These are phyloP conservation scores for Fusarium staphyleae DNA, from an alignment of 2,329 filamentous ascomycete species.

Conservation along the genomic window DNA sequence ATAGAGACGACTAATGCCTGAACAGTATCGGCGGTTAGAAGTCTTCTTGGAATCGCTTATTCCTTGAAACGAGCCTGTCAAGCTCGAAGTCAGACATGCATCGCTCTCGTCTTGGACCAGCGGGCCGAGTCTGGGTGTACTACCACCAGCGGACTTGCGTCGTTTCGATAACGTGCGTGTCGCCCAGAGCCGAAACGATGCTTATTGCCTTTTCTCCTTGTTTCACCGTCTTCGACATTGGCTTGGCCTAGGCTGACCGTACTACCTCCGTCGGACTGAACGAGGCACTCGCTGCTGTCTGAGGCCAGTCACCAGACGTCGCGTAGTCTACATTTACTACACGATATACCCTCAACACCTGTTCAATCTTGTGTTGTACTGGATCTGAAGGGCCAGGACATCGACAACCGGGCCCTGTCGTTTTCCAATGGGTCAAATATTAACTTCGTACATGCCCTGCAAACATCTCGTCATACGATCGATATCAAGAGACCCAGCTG, in stretches of 20 bases:
- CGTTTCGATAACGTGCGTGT: slow-evolving; percentile 27
- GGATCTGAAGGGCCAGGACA: not conserved
- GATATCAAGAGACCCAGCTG: not conserved
- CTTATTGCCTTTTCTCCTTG: slow-evolving; percentile 29
- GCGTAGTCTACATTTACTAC: not conserved
- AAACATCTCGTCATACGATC: not conserved
- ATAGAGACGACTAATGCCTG: slow-evolving; percentile 22
- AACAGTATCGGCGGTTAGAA: slow-evolving; percentile 22
- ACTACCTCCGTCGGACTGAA: slow-evolving; percentile 29
- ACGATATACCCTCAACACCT: slow-evolving; percentile 1
- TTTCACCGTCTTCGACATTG: slow-evolving; percentile 42
- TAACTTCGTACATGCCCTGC: not conserved
- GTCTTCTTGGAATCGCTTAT: slow-evolving; percentile 25
- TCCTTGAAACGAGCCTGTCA: slow-evolving; percentile 35
- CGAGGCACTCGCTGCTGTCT: slow-evolving; percentile 18
- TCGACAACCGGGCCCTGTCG: not conserved
- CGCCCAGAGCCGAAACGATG: slow-evolving; percentile 24
- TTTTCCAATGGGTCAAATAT: not conserved
- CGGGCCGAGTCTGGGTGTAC: slow-evolving; percentile 42
- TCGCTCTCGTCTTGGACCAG: slow-evolving; percentile 32
- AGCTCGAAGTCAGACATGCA: slow-evolving; percentile 42
- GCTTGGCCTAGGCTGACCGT: slow-evolving; percentile 35
- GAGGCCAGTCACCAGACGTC: slow-evolving; percentile 12
- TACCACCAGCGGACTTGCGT: slow-evolving; percentile 21
- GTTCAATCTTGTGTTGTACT: slow-evolving; percentile 1